Evolutionary conservation across 352 stramenopile genomes (phyloP).

Genomic region (Pythium sukuiense): DNA sequence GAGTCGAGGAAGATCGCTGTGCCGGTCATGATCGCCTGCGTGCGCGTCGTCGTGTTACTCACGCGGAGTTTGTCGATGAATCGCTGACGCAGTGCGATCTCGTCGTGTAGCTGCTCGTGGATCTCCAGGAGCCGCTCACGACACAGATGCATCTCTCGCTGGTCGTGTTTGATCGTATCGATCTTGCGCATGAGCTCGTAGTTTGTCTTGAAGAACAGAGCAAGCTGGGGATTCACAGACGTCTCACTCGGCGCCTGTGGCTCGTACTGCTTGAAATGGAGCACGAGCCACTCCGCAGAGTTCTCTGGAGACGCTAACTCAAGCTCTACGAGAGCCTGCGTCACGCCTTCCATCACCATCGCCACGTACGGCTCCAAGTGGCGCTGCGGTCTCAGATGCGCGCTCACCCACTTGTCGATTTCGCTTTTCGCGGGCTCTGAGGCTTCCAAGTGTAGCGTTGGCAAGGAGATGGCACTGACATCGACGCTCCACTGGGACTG

Average conservation of each 20-base stretch:
- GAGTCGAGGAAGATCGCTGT: slow-evolving; percentile 53
- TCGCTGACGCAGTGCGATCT: slow-evolving; percentile 42
- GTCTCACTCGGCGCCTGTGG: background rate
- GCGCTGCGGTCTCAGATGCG: slow-evolving; percentile 29
- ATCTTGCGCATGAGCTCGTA: slow-evolving; percentile 60
- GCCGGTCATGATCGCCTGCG: slow-evolving; percentile 66
- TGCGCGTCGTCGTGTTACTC: slow-evolving; percentile 52
- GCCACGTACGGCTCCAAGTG: slow-evolving; percentile 54
- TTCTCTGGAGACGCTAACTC: slow-evolving; percentile 41
- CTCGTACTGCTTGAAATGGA: slow-evolving; percentile 31
- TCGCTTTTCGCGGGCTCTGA: background rate
- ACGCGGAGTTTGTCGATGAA: slow-evolving; percentile 59
- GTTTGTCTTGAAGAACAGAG: slow-evolving; percentile 58
- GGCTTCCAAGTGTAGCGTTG: background rate
- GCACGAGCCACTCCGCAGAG: slow-evolving; percentile 45
- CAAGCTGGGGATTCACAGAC: background rate
- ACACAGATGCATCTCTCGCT: slow-evolving; percentile 40
- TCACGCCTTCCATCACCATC: slow-evolving; percentile 36
- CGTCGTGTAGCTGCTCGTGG: slow-evolving; percentile 30
- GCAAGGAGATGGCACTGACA: slow-evolving; percentile 28
- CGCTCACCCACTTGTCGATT: slow-evolving; percentile 23
- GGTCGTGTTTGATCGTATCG: slow-evolving; percentile 43
- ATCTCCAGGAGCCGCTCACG: slow-evolving; percentile 32
- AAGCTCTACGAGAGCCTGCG: slow-evolving; percentile 42
- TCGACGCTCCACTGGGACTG: slow-evolving; percentile 63